Evolutionary conservation across 2,329 filamentous ascomycete genomes (phyloP), one percentile per base, ranked within the genome.

Genomic region (Trichoderma sp.): DNA sequence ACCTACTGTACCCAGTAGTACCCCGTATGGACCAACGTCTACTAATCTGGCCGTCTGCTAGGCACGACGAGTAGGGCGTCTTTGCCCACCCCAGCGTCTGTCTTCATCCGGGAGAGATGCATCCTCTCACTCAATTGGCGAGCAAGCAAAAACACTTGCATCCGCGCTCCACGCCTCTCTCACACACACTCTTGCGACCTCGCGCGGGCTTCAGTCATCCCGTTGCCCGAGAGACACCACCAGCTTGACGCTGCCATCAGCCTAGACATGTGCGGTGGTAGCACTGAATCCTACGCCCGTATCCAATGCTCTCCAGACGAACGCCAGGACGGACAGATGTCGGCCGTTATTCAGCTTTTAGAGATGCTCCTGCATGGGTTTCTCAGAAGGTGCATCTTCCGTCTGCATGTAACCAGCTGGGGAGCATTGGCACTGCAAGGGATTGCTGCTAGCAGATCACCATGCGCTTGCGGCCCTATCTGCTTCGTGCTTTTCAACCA

Each of bases 211-310:
- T 35, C 35, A 65, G 29, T 65, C 52, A 57, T 45, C 50, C 63
- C 63, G 63, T 27, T 57, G 63, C 52, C 63, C 63, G 63, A 65
- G n/a, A 57, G 50, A 35, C 63, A 57, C 63, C 63, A 65, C 50
- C 63, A 48, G 63, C 35, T 42, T n/a, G 52, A 48, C n/a, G 35
- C 27, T 37, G 45, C 9, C 27, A 63, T 63, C 32, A 35, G 57
- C 57, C 39, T 48, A 27, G 57, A 32, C 34, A 39, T 53, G 59
- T 32, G 52, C n/a, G 52, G 63, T 65, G 63, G 63, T 65, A 57
- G 52, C 63, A 65, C 63, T 48, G 63, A 65, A 65, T 65, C 63
- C 63, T 65, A 65, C 63, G 50, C 63, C 35, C 63, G 63, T 57
- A 57, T 48, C 48, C 15, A 57, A 17, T 27, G 25, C 37, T 50